These are phyloP conservation scores for Thielaviopsis ethacetica DNA, from an alignment of 2,329 filamentous ascomycete genomes.

Conservation along the genomic window DNA sequence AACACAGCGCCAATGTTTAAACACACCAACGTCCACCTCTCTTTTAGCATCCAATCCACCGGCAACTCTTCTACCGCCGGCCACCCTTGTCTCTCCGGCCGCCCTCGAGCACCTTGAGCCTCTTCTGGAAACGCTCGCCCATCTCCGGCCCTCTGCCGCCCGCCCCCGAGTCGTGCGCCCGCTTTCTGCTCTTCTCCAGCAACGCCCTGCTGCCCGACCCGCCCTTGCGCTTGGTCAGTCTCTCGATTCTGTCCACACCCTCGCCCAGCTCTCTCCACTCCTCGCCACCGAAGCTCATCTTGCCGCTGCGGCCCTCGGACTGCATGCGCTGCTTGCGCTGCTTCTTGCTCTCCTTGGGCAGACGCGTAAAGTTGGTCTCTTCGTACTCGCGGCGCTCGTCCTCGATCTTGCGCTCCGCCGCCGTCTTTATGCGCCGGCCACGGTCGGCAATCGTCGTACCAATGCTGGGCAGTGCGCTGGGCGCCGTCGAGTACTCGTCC, in stretches of 20 bases:
- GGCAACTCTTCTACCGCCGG: conserved; percentile 11
- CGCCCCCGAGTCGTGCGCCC: conserved; percentile 49
- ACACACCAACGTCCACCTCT: not conserved
- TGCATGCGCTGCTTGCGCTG: conserved; percentile 50
- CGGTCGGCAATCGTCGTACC: conserved; percentile 72
- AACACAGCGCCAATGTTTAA: not conserved
- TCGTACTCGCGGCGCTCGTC: conserved; percentile 73
- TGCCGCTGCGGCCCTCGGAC: conserved; percentile 19
- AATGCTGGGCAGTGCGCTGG: conserved; percentile 74
- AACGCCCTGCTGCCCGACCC: conserved; percentile 41
- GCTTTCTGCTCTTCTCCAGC: conserved; percentile 76
- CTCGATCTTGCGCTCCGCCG: conserved; percentile 59
- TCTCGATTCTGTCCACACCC: conserved; percentile 72
- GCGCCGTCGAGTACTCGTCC: conserved; percentile 67
- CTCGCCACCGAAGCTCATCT: conserved; percentile 71
- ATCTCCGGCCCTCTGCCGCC: conserved; percentile 38
- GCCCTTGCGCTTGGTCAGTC: conserved; percentile 57
- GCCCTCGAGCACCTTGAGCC: conserved; percentile 38
- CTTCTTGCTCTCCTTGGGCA: conserved; percentile 80
- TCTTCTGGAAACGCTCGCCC: conserved; percentile 61
- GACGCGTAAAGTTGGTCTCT: conserved; percentile 76
- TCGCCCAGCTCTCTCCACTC: conserved; percentile 80
- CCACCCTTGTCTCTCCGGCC: conserved; percentile 26
- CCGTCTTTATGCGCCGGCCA: conserved; percentile 65
- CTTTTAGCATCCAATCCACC: not conserved